A percentile compares a stretch with the other conserved stretches of the same genome.
Conservation (phyloP, 441 rosid species). For the Adansonia grandidieri region DNA sequence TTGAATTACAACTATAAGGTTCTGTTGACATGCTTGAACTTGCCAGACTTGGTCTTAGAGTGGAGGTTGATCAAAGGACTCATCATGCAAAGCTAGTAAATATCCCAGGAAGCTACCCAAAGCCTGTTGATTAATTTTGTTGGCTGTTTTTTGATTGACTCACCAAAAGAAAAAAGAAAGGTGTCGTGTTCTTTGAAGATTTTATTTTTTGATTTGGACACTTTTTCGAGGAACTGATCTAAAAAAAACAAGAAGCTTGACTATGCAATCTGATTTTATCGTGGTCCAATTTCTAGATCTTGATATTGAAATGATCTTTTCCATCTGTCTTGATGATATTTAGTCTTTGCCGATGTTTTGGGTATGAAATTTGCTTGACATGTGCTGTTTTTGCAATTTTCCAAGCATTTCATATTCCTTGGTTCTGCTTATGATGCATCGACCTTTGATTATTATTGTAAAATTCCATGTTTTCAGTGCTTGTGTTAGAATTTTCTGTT, state of each 20-base stretch:
- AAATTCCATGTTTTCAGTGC: background rate
- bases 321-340: background rate
- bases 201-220: background rate
- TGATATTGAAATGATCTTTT: background rate
- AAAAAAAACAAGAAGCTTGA: background rate
- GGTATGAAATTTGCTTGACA: background rate
- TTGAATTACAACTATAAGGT: conserved; percentile 77
- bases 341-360: background rate
- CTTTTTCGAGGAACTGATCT: background rate
- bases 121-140: background rate
- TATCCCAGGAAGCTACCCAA: conserved; percentile 36
- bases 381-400: background rate
- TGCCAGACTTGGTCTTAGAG: conserved; percentile 65
- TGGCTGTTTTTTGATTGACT: too few species aligned
- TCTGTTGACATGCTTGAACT: conserved; percentile 72
- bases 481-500: background rate
- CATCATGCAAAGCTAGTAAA: conserved; percentile 77
- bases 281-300: background rate
- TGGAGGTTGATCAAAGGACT: conserved; percentile 63
- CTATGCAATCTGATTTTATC: background rate
- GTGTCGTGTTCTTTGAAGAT: background rate
- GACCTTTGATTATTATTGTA: background rate
- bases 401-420: background rate
- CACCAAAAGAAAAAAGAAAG: background rate
- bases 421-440: background rate